These are phyloP conservation scores for Morella rubra DNA, from an alignment of 306 rosid species.

Conservation along the genomic window DNA sequence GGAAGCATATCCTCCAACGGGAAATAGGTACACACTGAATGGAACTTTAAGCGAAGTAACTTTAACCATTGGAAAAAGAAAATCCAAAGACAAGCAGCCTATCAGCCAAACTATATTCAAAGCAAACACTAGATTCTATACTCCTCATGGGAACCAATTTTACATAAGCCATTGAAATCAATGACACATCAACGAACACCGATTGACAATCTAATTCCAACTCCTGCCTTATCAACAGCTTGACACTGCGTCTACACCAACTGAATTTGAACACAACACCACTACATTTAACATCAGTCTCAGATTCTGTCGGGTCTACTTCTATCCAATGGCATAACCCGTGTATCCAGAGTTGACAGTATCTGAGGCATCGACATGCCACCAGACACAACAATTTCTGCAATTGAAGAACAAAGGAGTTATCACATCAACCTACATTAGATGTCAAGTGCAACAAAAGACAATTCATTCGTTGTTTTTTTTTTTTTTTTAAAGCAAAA, in stretches of 20 bases:
- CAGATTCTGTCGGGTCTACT: conserved; percentile 53
- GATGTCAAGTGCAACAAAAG: background rate
- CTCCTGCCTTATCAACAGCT: conserved; percentile 22
- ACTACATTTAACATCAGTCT: conserved; percentile 29
- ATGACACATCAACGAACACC: conserved; percentile 16
- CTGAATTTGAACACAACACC: conserved; percentile 23
- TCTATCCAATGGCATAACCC: conserved; percentile 43
- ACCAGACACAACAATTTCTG: conserved; percentile 93
- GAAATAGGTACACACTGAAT: background rate
- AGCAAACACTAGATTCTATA: conserved; percentile 49
- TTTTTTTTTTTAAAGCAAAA: background rate
- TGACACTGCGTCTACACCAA: conserved; percentile 34
- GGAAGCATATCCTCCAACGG: background rate
- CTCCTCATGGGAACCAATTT: conserved; percentile 43
- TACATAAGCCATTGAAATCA: conserved; percentile 44
- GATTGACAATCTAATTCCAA: conserved; percentile 26
- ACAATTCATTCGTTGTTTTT: background rate
- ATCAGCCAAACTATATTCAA: conserved; percentile 43
- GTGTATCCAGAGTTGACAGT: conserved; percentile 59
- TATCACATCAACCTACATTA: conserved; percentile 1
- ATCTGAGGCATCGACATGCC: conserved; percentile 97
- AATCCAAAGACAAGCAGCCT: conserved; percentile 7
- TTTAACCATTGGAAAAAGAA: background rate
- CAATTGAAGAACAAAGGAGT: conserved; percentile 27
- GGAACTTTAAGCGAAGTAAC: conserved; percentile 2